Evolutionary conservation across 805 yeast species (phyloP).

Genomic region (Ogataea nitratoaversa): DNA sequence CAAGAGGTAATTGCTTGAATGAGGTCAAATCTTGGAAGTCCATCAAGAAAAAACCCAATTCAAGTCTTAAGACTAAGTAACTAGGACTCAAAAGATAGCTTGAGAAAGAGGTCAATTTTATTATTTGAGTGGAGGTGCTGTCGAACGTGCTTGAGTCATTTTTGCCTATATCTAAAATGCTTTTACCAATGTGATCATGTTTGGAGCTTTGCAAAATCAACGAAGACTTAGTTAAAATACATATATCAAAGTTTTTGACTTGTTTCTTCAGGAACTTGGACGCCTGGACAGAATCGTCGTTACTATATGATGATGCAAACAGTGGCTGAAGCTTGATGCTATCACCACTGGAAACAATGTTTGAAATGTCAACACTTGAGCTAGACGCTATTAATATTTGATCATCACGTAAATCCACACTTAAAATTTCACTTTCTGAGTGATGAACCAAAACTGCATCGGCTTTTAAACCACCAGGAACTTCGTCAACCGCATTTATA

Average conservation of each 20-base stretch:
- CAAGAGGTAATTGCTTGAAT: slow-evolving; percentile 18
- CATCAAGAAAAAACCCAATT: slow-evolving; percentile 17
- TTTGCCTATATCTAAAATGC: neutral
- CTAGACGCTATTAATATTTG: slow-evolving; percentile 16
- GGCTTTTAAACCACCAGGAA: neutral
- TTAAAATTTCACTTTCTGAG: slow-evolving; percentile 10
- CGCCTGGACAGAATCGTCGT: slow-evolving; percentile 13
- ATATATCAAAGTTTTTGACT: slow-evolving; percentile 16
- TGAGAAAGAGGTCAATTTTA: slow-evolving; percentile 15
- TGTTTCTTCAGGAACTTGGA: slow-evolving; percentile 17
- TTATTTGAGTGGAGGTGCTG: slow-evolving; percentile 7
- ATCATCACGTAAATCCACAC: slow-evolving; percentile 16
- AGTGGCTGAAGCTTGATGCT: slow-evolving; percentile 11
- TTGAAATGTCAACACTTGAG: slow-evolving; percentile 15
- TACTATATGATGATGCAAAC: slow-evolving; percentile 12
- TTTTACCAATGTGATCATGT: neutral
- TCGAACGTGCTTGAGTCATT: slow-evolving; percentile 1
- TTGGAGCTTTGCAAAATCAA: slow-evolving; percentile 19
- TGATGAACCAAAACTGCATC: slow-evolving; percentile 9
- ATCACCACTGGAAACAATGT: slow-evolving; percentile 8
- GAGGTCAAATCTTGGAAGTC: slow-evolving; percentile 16
- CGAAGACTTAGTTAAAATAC: slow-evolving; percentile 20
- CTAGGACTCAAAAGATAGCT: slow-evolving; percentile 19
- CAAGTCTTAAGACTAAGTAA: slow-evolving; percentile 16
- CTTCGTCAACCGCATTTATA: slow-evolving; percentile 1